Conservation (phyloP, 2,329 filamentous ascomycete species). For the Alternaria tenuissima region DNA sequence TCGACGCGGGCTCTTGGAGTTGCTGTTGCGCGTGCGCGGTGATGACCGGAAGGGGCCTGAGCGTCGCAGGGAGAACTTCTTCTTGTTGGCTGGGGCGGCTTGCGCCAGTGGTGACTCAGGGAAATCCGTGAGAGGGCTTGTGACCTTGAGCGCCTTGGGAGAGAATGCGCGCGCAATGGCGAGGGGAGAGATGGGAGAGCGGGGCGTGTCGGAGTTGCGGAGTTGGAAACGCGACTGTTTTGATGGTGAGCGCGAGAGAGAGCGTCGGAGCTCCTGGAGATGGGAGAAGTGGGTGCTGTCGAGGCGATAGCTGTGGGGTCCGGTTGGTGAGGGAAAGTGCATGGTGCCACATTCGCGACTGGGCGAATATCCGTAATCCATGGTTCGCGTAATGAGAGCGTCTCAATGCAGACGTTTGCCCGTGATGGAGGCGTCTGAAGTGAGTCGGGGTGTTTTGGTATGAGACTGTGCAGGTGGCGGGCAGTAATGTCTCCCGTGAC, state of each 20-base stretch:
- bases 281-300: conserved; percentile 75
- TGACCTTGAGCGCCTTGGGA: conserved; percentile 56
- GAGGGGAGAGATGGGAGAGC: conserved; percentile 55
- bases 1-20: conserved; percentile 80
- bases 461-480: conserved; percentile 21
- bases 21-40: conserved; percentile 70
- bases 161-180: conserved; percentile 56
- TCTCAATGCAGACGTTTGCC: conserved; percentile 8
- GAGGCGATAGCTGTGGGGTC: conserved; percentile 74
- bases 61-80: conserved; percentile 60
- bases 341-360: conserved; percentile 74
- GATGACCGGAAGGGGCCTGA: conserved; percentile 63
- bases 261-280: conserved; percentile 83
- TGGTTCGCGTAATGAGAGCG: conserved; percentile 30
- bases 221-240: conserved; percentile 76
- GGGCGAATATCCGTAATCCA: conserved; percentile 61
- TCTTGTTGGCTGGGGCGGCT: conserved; percentile 68
- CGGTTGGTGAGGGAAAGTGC: conserved; percentile 84
- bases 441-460: conserved; percentile 12
- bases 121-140: conserved; percentile 59
- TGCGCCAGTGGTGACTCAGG: conserved; percentile 66
- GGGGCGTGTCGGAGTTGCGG: conserved; percentile 56
- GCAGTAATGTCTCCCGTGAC: conserved; percentile 16
- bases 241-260: conserved; percentile 91
- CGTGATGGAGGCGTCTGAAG: conserved; percentile 5